Evolutionary conservation across 352 stramenopile species (phyloP).

Genomic region (Pythium coloratum): DNA sequence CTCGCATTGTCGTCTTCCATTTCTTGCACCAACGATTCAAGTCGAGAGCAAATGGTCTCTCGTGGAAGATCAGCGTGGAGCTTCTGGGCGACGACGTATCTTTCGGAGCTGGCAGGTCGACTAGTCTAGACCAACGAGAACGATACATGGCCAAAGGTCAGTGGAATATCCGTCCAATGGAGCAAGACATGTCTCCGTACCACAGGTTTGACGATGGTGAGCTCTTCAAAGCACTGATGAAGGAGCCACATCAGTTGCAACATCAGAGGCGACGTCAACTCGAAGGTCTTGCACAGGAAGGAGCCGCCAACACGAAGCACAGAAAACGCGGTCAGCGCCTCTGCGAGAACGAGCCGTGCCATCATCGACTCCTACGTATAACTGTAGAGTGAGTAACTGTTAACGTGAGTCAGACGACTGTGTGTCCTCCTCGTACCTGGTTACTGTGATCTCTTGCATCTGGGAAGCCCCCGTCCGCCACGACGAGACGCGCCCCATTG

Average conservation of each 20-base stretch:
- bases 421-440: constrained; percentile 39
- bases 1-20: background rate
- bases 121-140: constrained; percentile 46
- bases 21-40: constrained; percentile 3
- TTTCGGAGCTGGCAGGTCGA: constrained; percentile 76
- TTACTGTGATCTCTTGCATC: constrained; percentile 60
- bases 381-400: too few relatives aligned
- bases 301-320: constrained; percentile 46
- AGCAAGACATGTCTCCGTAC: constrained; percentile 24
- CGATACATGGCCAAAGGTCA: background rate
- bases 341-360: constrained; percentile 57
- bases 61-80: constrained; percentile 22
- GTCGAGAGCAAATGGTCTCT: background rate
- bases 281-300: constrained; percentile 85
- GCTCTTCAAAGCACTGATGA: constrained; percentile 53
- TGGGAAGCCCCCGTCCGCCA: constrained; percentile 73
- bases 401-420: too few relatives aligned
- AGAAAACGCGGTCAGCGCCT: constrained; percentile 58
- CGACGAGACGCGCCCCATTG: constrained; percentile 50
- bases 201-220: constrained; percentile 73
- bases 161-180: background rate
- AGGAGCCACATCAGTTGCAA: constrained; percentile 66
- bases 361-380: constrained; percentile 55
- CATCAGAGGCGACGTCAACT: constrained; percentile 60
- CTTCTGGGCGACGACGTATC: constrained; percentile 55